Evolutionary conservation across 2,329 filamentous ascomycete genomes (phyloP), one percentile per base, ranked within the genome.

Genomic region (Phyllosticta citriasiana): DNA sequence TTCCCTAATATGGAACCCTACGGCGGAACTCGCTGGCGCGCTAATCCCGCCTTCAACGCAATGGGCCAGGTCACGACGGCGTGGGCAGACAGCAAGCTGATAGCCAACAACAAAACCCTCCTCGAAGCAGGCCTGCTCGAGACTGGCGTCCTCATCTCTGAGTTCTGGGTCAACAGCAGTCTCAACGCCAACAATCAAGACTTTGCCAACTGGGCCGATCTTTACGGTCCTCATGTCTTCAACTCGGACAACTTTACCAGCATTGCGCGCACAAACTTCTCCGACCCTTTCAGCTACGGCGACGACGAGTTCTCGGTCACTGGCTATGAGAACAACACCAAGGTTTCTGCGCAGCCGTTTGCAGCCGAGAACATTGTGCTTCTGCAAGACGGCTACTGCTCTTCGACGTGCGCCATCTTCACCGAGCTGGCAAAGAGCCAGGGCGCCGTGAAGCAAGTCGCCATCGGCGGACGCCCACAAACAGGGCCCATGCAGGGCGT

Each of bases 1-100:
- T 83, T 83, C 69, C 82, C 82, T 4, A 65, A 68, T 0, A 65
- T 71, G 4, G 67, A 70, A 1, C 75, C 77, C 2, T 80, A 77
- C 65, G 77, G 73, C 55, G 78, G 75, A 8, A 77, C 72, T 5
- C 77, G 80, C 14, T 76, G 78, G 66, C 77, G 80, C 8, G 77
- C 77, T 2, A 74, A 77, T 30, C 72, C 77, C 50, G 68, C 73
- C 14, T 65, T 72, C 24, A 67, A 79, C 26, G 62, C 67, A 35
- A 70, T 70, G 10, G 74, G 73, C 24, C 14, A 30, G 8, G 19
- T 55, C 35, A 40, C 26, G 9, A 22, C n/a, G 16, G 14, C 53
- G 1, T 5, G 65, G 69, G 30, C 67, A 71, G 22, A 71, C 68
- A 33, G 19, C 0, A 64, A 68, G 33, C 68, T 71, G 27, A 72